Evolutionary conservation across 2,329 filamentous ascomycete genomes (phyloP), one percentile per base, ranked within the genome.

Genomic region (Fusarium compactum): DNA sequence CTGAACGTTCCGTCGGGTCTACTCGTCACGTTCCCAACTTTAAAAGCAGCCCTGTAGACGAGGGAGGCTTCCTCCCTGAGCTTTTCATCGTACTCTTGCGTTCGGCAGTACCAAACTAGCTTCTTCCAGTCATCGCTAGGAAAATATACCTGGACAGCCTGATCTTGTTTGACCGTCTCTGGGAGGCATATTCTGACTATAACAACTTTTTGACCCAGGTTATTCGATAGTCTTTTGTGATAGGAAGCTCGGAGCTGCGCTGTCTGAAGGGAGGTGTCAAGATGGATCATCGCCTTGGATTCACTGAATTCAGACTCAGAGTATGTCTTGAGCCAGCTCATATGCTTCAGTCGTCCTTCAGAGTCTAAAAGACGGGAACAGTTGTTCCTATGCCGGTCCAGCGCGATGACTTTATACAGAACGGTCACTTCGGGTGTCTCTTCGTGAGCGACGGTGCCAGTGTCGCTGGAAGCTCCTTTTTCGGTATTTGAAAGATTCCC

Each of bases 321-420:
- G n/a, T n/a, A n/a, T n/a, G n/a, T n/a, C n/a, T n/a, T n/a, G n/a
- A n/a, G n/a, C n/a, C n/a, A n/a, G n/a, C n/a, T n/a, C n/a, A n/a
- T n/a, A n/a, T n/a, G n/a, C n/a, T n/a, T n/a, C n/a, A 43, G 9
- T 1, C 20, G 20, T 10, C 41, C 41, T 16, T 43, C 14, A 10
- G n/a, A 20, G 12, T 43, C 40, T 4, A 41, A 3, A 22, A 20
- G n/a, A 8, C 11, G n/a, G 3, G n/a, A 14, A 22, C 2, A 14
- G 20, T 11, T 32, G n/a, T 41, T 22, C 11, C 18, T 1, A 14
- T 8, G 8, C 8, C 7, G 20, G 5, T 8, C 6, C 41, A 22
- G 14, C 14, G 3, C 20, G 8, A 66, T n/a, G 1, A 27, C 57
- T 15, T 62, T 70, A 25, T 55, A 70, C 5, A 70, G 50, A 5